Conservation (phyloP, 805 yeast species). For the Monosporozyma solicola region DNA sequence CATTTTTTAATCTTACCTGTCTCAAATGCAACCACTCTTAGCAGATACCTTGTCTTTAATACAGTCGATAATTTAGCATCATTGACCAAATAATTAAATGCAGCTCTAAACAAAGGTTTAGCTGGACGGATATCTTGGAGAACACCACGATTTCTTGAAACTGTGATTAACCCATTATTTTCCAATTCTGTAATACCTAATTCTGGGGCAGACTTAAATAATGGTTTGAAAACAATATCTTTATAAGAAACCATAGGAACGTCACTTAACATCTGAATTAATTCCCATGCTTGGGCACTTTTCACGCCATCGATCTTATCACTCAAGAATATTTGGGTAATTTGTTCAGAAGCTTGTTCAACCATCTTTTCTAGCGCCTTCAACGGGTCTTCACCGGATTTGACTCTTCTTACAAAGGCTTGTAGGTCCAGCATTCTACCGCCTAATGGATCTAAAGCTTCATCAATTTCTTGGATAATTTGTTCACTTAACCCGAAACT, state of each 20-base stretch:
- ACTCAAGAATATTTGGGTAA: conserved; percentile 66
- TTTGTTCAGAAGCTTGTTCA: conserved; percentile 76
- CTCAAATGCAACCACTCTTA: conserved; percentile 49
- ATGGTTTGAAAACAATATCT: conserved; percentile 46
- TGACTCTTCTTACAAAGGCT: conserved; percentile 77
- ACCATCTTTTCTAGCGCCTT: conserved; percentile 76
- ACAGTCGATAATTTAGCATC: conserved; percentile 49
- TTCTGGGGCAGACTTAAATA: conserved; percentile 49
- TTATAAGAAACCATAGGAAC: conserved; percentile 39
- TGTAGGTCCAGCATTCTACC: conserved; percentile 94
- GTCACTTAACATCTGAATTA: conserved; percentile 56
- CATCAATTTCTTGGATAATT: conserved; percentile 35
- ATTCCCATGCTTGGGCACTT: conserved; percentile 80
- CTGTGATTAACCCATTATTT: conserved; percentile 63
- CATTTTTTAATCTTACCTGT: conserved; percentile 49
- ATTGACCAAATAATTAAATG: conserved; percentile 56
- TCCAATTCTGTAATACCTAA: conserved; percentile 63
- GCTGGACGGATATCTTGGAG: conserved; percentile 62
- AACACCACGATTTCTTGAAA: conserved; percentile 71
- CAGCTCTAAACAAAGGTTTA: conserved; percentile 74
- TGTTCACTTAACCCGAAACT: neutral
- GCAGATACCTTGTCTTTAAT: conserved; percentile 55
- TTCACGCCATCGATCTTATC: conserved; percentile 46
- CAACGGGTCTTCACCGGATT: conserved; percentile 74
- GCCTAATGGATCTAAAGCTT: conserved; percentile 67